phyloP scores from a whole-genome alignment of 345 rosid genomes.

The Isatis tinctoria region DNA sequence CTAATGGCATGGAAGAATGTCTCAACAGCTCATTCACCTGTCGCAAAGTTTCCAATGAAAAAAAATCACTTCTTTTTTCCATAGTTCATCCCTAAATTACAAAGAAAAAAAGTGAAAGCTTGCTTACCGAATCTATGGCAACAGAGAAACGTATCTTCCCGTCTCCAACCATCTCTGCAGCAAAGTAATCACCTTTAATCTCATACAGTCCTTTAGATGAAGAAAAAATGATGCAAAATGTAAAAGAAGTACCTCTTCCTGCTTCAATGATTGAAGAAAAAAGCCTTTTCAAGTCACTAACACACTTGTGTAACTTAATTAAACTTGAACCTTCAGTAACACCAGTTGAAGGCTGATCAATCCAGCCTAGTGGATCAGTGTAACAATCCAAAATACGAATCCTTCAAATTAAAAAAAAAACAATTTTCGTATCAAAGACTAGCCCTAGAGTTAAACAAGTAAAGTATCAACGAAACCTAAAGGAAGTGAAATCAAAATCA shows the following conservation, averaged over 20 bases:
- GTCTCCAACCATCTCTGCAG: conserved; percentile 58
- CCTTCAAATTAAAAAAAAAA: conserved; percentile 40
- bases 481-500: conserved; percentile 3
- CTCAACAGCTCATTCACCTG: conserved; percentile 77
- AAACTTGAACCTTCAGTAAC: conserved; percentile 31
- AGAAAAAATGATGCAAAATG: not conserved
- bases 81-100: not conserved
- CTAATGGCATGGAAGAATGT: conserved; percentile 53
- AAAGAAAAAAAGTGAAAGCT: not conserved
- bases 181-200: conserved; percentile 9
- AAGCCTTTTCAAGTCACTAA: conserved; percentile 57
- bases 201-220: not conserved
- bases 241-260: conserved; percentile 53
- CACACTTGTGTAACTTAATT: conserved; percentile 41
- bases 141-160: conserved; percentile 60
- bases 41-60: not conserved
- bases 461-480: not conserved
- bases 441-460: not conserved
- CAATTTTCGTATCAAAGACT: not conserved
- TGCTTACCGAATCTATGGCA: conserved; percentile 79
- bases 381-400: conserved; percentile 83
- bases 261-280: conserved; percentile 52
- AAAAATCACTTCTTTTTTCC: not conserved
- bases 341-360: conserved; percentile 30
- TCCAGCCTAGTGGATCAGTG: conserved; percentile 86